A percentile compares a stretch with the other conserved stretches of the same genome.
Evolutionary conservation across 106 monocot genomes (phyloP).

Genomic region (Amphibolis antarctica): DNA sequence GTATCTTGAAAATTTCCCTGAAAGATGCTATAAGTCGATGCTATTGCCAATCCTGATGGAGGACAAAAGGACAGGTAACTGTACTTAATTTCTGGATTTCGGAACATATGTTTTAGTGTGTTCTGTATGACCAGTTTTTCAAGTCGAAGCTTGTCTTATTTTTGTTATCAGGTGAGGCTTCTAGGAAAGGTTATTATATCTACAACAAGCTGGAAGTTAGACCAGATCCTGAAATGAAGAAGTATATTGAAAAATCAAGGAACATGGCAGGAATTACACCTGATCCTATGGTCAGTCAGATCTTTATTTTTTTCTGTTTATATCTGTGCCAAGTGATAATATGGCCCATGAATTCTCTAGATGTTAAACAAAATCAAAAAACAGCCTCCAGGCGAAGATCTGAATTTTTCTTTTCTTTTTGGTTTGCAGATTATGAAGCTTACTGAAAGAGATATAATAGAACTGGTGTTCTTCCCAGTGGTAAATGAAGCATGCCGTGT

Average conservation of each 20-base stretch:
- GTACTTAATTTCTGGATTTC: background rate
- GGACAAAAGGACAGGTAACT: conserved; percentile 68
- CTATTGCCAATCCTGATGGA: conserved; percentile 66
- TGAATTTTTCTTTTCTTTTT: background rate
- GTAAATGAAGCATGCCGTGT: conserved; percentile 94
- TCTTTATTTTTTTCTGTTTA: background rate
- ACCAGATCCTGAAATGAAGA: conserved; percentile 75
- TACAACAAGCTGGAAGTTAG: conserved; percentile 66
- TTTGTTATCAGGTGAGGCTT: conserved; percentile 54
- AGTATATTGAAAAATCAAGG: conserved; percentile 71
- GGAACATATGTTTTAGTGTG: background rate
- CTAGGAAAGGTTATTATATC: conserved; percentile 68
- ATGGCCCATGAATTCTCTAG: background rate
- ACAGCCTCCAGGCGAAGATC: background rate
- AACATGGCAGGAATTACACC: conserved; percentile 41
- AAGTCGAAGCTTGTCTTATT: background rate
- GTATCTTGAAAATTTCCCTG: conserved; percentile 76
- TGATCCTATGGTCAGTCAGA: conserved; percentile 36
- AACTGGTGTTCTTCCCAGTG: conserved; percentile 89
- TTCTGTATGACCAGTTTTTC: background rate
- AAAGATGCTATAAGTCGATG: conserved; percentile 73
- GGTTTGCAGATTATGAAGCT: conserved; percentile 52
- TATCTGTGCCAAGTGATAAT: background rate
- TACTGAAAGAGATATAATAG: conserved; percentile 62
- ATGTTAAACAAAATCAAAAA: background rate